Percentiles rank a stretch among this genome's conserved stretches.
Conservation (phyloP, 1,139 yeast genomes). For the Yamadazyma pseudoaaseri region DNA sequence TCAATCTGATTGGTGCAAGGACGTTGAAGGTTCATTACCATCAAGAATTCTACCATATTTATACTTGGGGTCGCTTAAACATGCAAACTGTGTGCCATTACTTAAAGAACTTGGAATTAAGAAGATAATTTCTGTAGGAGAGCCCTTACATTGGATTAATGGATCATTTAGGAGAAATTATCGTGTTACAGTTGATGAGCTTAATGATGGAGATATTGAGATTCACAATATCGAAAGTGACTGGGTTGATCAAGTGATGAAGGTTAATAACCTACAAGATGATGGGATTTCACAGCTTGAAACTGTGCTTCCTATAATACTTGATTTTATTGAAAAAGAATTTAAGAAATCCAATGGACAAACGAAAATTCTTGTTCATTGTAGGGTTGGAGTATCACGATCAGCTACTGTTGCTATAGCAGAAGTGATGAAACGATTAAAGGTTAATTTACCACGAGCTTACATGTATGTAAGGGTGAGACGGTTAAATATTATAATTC, state of each 20-base stretch:
- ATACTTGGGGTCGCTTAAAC: slow-evolving; percentile 80
- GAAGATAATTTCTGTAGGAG: slow-evolving; percentile 86
- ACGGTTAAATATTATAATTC: slow-evolving; percentile 46
- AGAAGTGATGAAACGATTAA: slow-evolving; percentile 44
- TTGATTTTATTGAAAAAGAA: slow-evolving; percentile 35
- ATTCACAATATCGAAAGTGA: slow-evolving; percentile 20
- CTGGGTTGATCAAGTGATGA: slow-evolving; percentile 35
- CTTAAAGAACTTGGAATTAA: slow-evolving; percentile 66
- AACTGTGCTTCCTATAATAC: slow-evolving; percentile 33
- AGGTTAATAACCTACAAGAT: slow-evolving; percentile 46
- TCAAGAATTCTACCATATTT: slow-evolving; percentile 77
- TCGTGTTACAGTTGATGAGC: slow-evolving; percentile 22
- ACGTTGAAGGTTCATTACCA: slow-evolving; percentile 64
- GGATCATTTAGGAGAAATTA: slow-evolving; percentile 29
- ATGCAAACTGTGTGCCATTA: slow-evolving; percentile 73
- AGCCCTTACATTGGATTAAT: slow-evolving; percentile 61
- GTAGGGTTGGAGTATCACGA: slow-evolving; percentile 52
- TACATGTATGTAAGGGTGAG: slow-evolving; percentile 47
- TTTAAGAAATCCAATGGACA: slow-evolving; percentile 25
- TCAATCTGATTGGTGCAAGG: slow-evolving; percentile 36
- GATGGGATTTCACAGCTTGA: slow-evolving; percentile 48
- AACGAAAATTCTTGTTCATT: slow-evolving; percentile 42
- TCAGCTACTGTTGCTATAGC: slow-evolving; percentile 52
- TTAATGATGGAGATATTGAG: slow-evolving; percentile 35
- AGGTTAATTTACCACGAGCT: slow-evolving; percentile 38